Conservation (phyloP, 2,329 filamentous ascomycete genomes). For the Leptographium wingfieldii region DNA sequence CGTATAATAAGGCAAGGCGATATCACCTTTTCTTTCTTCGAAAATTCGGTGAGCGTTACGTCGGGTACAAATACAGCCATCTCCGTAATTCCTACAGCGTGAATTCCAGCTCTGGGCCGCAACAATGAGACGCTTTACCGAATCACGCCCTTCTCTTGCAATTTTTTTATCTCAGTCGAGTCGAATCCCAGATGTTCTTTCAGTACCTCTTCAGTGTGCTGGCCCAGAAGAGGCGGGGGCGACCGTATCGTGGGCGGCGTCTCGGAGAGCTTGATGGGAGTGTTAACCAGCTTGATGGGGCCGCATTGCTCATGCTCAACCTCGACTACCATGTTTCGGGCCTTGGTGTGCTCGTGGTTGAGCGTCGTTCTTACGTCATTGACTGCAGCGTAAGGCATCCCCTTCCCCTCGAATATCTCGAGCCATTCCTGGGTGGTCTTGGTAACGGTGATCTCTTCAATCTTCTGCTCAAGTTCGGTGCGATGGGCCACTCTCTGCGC, state of each 20-base stretch:
- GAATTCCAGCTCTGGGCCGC: too few species aligned
- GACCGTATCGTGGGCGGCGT: slow-evolving; percentile 63
- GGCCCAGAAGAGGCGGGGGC: slow-evolving; percentile 71
- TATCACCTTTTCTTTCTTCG: too few species aligned
- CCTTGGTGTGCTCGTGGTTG: slow-evolving; percentile 71
- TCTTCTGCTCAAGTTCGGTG: slow-evolving; percentile 61
- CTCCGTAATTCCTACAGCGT: too few species aligned
- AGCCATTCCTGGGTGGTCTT: slow-evolving; percentile 86
- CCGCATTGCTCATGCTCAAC: slow-evolving; percentile 76
- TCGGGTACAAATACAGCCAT: too few species aligned
- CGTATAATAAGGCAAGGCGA: too few species aligned
- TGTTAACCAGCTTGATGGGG: slow-evolving; percentile 79
- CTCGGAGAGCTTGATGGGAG: slow-evolving; percentile 86
- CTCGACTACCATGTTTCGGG: slow-evolving; percentile 81
- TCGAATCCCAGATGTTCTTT: slow-evolving; percentile 48
- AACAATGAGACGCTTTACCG: slow-evolving; percentile 21
- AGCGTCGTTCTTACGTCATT: slow-evolving; percentile 84
- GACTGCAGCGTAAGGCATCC: slow-evolving; percentile 84
- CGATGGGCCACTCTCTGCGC: slow-evolving; percentile 56
- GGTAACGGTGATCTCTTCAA: slow-evolving; percentile 60
- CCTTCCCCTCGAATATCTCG: slow-evolving; percentile 71
- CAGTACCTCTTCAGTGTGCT: slow-evolving; percentile 75
- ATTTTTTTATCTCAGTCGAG: slow-evolving; percentile 41
- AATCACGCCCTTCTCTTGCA: slow-evolving; percentile 58
- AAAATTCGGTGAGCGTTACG: too few species aligned